Base-by-base conservation (phyloP, 129 eudicot species). In the Tagetes erecta region DNA sequence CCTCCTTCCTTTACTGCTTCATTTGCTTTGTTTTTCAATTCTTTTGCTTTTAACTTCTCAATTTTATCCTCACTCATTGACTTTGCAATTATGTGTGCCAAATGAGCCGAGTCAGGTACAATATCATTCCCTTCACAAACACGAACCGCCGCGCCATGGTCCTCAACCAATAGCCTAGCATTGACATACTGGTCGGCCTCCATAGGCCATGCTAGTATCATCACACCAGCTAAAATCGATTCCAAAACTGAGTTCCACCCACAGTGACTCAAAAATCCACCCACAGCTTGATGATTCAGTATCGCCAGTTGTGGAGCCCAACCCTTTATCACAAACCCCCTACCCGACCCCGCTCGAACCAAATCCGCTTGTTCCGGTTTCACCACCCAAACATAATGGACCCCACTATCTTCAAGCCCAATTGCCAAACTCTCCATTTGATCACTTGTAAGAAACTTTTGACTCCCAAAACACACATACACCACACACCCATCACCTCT, bases 161-260 rank as follows among this genome's bases (percentile, higher is more conserved):
- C 83, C 12, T 89, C 97, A 8, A 86, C 93, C 64, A 92, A 67
- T 68, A 88, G 41, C 78, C 75, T 88, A 9, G 92, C 96, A 59
- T 92, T 82, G 31, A 86, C 38, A 72, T 66, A 87, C 36, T 92
- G 97, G 85, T 92, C 97, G 3, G 92, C 96, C 83, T 88, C 96
- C 97, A 92, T 88, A 37, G 97, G 96, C 92, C 97, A 92, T 0
- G 80, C 90, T 71, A 92, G 49, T 71, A 92, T 80, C 86, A 80
- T 83, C 35, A 83, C 91, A 73, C 96, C 96, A 1, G 76, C 86
- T 1, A 66, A 83, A 39, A 88, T 55, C 0, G 86, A 88, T 76
- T 92, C 96, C 79, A 88, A 53, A 56, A 80, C 53, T 5, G 97
- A 92, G 87, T 92, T 92, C 97, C 96, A 88, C 55, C 97, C 97